Base-by-base conservation (phyloP, 768 basidiomycete species). In the Austroboletus eburneus region DNA sequence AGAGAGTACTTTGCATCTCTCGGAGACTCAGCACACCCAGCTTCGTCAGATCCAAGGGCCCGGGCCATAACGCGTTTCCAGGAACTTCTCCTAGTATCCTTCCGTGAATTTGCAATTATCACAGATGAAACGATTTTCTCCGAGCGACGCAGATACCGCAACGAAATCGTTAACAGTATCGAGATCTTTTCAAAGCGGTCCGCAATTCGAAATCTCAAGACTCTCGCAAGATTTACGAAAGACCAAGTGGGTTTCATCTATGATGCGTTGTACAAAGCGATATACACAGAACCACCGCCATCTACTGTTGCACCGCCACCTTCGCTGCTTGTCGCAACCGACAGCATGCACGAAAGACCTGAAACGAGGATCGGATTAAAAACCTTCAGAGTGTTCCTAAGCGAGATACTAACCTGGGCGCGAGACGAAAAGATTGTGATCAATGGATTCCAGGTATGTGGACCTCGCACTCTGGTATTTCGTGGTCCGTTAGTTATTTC, bases 41-140 rank as follows among this genome's bases (percentile, higher is more conserved):
- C 85, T 50, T 90, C 95, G 13, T 64, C 76, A 7, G 95, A 98
- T 56, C 86, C 93, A 8, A 84, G 93, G 13, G 79, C 88, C 4
- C 86, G 94, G 12, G 91, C 92, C 18, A 95, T 97, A 58, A 97
- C 93, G 9, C 85, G 89, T 45, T 99, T 99, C 77, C 96, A 98
- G 66, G 94, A 99, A 69, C 81, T 92, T 1, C 82, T 97, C 34
- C 83, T 98, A 7, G 85, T 99, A 45, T 95, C 96, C 3, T 99
- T 99, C 80, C 81, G 96, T 46, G 96, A 99, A 63, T 98, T 99
- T 64, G 87, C 91, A 4, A 78, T 92, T 51, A 96, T 99, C 65
- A 92, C 92, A 0, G 95, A 97, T 57, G 96, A 98, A 9, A 87
- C 87, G 16, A 97, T 99, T 57, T 78, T 80, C 14, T 74, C 79